phyloP scores from a whole-genome alignment of 108 stramenopile species.

The Ochromonas danica region DNA sequence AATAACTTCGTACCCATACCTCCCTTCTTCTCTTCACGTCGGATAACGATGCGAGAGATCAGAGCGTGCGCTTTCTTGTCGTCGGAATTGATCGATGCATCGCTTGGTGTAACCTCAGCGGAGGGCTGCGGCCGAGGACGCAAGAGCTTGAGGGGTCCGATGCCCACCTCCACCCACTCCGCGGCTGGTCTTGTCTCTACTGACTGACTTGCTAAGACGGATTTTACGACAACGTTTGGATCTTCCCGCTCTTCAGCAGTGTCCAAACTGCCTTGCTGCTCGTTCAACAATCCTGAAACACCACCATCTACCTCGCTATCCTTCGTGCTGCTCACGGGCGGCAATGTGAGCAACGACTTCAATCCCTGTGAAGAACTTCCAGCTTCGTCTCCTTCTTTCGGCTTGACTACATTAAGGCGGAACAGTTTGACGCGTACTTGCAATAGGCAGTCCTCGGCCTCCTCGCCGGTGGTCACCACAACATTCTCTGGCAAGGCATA shows the following conservation, averaged over 20 bases:
- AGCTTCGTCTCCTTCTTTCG: too few relatives aligned
- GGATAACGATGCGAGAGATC: slow-evolving; percentile 2
- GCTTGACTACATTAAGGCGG: background rate
- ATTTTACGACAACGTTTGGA: background rate
- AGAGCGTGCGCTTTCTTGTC: background rate
- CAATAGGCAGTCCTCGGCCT: slow-evolving; percentile 21
- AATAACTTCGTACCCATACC: slow-evolving; percentile 31
- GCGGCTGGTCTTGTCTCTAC: too few relatives aligned
- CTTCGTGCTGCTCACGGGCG: background rate
- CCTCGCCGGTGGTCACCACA: slow-evolving; percentile 26
- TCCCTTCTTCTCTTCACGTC: slow-evolving; percentile 20
- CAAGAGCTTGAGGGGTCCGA: slow-evolving; percentile 18
- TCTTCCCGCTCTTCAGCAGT: background rate
- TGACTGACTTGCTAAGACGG: too few relatives aligned
- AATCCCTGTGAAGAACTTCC: too few relatives aligned
- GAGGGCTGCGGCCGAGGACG: too few relatives aligned
- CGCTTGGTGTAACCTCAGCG: background rate
- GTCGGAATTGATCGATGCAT: background rate
- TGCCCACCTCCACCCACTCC: slow-evolving; percentile 28
- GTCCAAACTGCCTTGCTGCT: background rate
- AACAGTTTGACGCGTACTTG: slow-evolving; percentile 21
- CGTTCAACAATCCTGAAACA: too few relatives aligned
- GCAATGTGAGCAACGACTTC: background rate
- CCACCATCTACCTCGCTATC: too few relatives aligned
- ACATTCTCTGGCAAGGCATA: slow-evolving; percentile 23